Percentiles rank a stretch among this genome's conserved stretches.
Evolutionary conservation across 2,329 filamentous ascomycete genomes (phyloP).

Genomic region (Claviceps lovelessii): DNA sequence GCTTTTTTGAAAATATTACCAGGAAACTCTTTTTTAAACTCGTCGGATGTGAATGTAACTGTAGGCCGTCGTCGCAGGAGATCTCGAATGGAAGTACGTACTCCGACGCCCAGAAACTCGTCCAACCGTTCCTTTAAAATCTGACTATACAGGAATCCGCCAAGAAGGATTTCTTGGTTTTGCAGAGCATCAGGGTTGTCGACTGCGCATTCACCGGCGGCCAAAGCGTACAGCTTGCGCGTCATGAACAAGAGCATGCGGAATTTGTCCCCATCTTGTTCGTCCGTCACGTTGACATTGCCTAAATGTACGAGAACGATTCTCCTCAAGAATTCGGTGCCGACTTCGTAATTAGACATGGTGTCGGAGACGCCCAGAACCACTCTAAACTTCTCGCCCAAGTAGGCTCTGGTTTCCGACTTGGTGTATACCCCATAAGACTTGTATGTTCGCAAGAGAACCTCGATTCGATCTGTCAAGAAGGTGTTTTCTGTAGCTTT

Average conservation of each 20-base stretch:
- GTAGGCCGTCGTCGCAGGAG: constrained; percentile 41
- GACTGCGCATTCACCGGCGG: constrained; percentile 79
- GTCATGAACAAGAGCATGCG: constrained; percentile 91
- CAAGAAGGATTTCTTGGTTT: constrained; percentile 87
- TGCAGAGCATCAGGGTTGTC: constrained; percentile 96
- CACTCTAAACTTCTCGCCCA: constrained; percentile 82
- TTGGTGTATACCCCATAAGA: constrained; percentile 72
- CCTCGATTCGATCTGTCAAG: constrained; percentile 83
- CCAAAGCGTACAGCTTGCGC: constrained; percentile 83
- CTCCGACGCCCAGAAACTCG: constrained; percentile 55
- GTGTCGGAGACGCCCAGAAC: constrained; percentile 74
- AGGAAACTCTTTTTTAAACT: constrained; percentile 69
- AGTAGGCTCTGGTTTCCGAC: constrained; percentile 66
- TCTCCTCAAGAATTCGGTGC: constrained; percentile 78
- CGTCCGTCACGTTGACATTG: constrained; percentile 66
- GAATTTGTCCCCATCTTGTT: constrained; percentile 85
- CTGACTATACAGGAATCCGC: constrained; percentile 87
- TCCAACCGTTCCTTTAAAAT: constrained; percentile 91
- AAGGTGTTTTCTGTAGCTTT: constrained; percentile 79
- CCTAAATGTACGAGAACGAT: constrained; percentile 88
- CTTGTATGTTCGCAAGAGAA: constrained; percentile 87
- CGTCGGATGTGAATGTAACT: constrained; percentile 61
- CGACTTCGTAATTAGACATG: constrained; percentile 76
- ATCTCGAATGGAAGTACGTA: constrained; percentile 40
- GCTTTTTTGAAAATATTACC: constrained; percentile 63